Evolutionary conservation across 2,329 filamentous ascomycete genomes (phyloP), one percentile per base, ranked within the genome.

Genomic region (Calonectria honghensis): DNA sequence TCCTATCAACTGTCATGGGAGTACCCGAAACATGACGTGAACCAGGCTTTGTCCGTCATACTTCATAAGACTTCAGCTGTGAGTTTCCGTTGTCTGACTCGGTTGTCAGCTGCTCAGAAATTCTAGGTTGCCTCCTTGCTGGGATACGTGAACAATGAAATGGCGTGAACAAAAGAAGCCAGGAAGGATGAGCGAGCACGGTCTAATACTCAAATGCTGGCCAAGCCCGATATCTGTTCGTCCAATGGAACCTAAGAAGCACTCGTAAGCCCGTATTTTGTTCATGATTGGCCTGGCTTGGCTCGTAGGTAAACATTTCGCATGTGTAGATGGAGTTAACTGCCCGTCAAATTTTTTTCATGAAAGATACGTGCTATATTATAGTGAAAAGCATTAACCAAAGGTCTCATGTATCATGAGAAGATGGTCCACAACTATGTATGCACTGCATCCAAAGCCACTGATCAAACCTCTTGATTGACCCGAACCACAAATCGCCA

Each of bases 1-100:
- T 29, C 29, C 24, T 39, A 27, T 41, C 57, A 63, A 63, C 57
- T 63, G 57, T 41, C 57, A 63, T 63, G 57, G 57, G 57, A 63
- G 57, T 63, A 63, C 57, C 57, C 57, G 57, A 63, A 63, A 63
- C 57, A 41, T 63, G 57, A 41, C 37, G 57, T 61, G 57, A 61
- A 61, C 57, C 27, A 61, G 57, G 13, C n/a, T 7, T 61, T 24
- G 24, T 13, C 24, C 20, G n/a, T 35, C 31, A 54, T 18, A 35
- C 27, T 24, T 16, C 9, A 27, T 63, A 39, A 13, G 10, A 9
- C 27, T 20, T 41, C 24, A 41, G 35, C 35, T 63, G 57, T 24
- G 24, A 29, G 39, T 39, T 39, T 31, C 57, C 57, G 57, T 4
- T 27, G n/a, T 27, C 39, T 63, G 57, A 63, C 57, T 63, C 57